phyloP scores from a whole-genome alignment of 306 rosid genomes.

The Dryas octopetala region DNA sequence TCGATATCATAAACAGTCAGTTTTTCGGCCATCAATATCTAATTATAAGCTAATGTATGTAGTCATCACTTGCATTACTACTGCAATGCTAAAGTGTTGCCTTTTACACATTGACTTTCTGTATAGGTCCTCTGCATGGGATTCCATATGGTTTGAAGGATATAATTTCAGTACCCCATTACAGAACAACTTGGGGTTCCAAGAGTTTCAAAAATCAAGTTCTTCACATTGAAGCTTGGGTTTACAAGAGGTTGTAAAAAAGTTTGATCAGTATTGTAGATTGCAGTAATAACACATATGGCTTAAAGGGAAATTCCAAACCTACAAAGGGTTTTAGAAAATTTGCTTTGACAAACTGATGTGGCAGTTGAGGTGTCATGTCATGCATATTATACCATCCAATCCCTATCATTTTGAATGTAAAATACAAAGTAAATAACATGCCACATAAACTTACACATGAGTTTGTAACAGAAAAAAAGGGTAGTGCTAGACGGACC shows the following conservation, averaged over 20 bases:
- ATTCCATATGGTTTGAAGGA: slow-evolving; percentile 94
- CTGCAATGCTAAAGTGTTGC: neutral
- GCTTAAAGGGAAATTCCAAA: neutral
- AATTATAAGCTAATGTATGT: too few species aligned
- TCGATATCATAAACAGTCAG: neutral
- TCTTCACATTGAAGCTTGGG: slow-evolving; percentile 79
- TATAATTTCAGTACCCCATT: slow-evolving; percentile 74
- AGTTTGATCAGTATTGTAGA: neutral
- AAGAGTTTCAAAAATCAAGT: slow-evolving; percentile 70
- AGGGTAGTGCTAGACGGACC: too few species aligned
- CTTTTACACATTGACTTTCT: slow-evolving; percentile 9
- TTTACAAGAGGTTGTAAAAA: slow-evolving; percentile 56
- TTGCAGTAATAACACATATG: neutral
- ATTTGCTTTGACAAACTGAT: neutral
- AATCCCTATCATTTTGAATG: too few species aligned
- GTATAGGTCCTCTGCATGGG: slow-evolving; percentile 83
- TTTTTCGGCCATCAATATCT: neutral
- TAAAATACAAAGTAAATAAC: too few species aligned
- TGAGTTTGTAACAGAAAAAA: too few species aligned
- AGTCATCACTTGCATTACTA: neutral
- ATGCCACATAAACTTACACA: neutral
- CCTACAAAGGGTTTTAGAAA: neutral
- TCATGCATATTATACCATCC: too few species aligned
- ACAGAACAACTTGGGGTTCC: slow-evolving; percentile 86
- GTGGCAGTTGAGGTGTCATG: too few species aligned